Evolutionary conservation across 805 yeast genomes (phyloP), one percentile per base, ranked within the genome.

Genomic region (Starmerella asiatica): DNA sequence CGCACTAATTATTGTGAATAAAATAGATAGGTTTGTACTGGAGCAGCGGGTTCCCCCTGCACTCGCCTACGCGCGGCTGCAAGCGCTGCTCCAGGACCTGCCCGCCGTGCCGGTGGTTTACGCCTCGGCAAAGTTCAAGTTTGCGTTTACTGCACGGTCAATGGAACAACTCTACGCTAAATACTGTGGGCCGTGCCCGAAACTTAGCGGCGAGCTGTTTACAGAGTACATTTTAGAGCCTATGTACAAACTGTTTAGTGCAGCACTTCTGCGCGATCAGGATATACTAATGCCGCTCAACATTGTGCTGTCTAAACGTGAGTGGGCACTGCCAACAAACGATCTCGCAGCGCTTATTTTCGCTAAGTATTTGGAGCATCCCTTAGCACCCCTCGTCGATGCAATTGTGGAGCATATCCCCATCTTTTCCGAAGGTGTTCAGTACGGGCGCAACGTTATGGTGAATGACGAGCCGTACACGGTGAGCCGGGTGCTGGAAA

Each of bases 11-110:
- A 56, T 88, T 15, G 60, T 91, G 4, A 86, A 82, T 58, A 91
- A 93, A 57, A 49, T 93, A 7, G 99, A 91, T 56, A 61, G 96
- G 44, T 62, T 91, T n/a, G 67, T 88, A 0, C 53, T 86, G 32
- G 98, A 91, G 48, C 60, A 86, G 31, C 69, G 73, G 46, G 61
- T 88, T 3, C 81, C 94, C 0, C 83, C 84, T 2, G 49, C 59
- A 2, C 94, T 83, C 47, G 71, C 85, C 1, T 82, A 74, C 53
- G 66, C 70, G 51, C 86, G 91, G 17, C 27, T 41, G 2, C 49
- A 19, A 40, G 30, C 43, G 8, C 32, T 49, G 4, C 50, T 94
- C 1, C 71, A 71, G 11, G 81, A 84, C 49, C 21, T 12, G 8
- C 34, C 34, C 8, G 20, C 11, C 14, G 24, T 21, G 5, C 20